Base-by-base conservation (phyloP, 108 stramenopile species). In the Skeletonema potamos region DNA sequence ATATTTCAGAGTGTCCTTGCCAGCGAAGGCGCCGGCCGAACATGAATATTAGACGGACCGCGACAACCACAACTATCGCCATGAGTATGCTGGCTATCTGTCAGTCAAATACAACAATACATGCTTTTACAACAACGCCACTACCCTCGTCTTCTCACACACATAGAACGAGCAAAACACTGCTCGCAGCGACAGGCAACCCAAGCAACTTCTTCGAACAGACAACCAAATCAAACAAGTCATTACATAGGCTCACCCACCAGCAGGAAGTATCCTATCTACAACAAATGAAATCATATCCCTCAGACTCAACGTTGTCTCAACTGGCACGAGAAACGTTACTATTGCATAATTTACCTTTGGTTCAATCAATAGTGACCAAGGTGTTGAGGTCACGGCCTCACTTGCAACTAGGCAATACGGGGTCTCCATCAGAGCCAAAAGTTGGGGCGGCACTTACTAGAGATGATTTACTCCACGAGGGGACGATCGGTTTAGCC, bases 381-480 rank as follows among this genome's bases (percentile, higher is more conserved):
- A 76, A 88, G 22, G 77, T 82, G 24, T 29, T 87, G 41, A 70
- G 74, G 15, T 56, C 61, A 5, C 64, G 72, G 17, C 59, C 62
- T 68, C 58, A 36, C 9, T 28, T 30, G 37, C 69, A 27, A 36
- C 13, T 58, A 12, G 26, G 18, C 43, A 29, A 71, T 30, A 43
- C 12, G 26, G 18, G 37, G 34, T 44, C 54, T 15, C 15, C 27
- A 9, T 43, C 58, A 5, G 62, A 69, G 29, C 41, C 41, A 7
- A 62, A 63, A 34, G 37, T 69, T 27, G 72, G 72, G 10, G 62
- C 72, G 39, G 66, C 87, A 10, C 63, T 92, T 9, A 69, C 79
- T 0, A 71, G 81, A n/a, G 90, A 91, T 44, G 97, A 98, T 81
- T 77, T 98, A 28, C 33, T 98, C 2, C 94, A 96, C 81, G 97